A percentile compares a stretch with the other conserved stretches of the same genome.
These are phyloP conservation scores for Vaccinium corymbosum DNA, from an alignment of 148 eudicot genomes.

Conservation along the genomic window DNA sequence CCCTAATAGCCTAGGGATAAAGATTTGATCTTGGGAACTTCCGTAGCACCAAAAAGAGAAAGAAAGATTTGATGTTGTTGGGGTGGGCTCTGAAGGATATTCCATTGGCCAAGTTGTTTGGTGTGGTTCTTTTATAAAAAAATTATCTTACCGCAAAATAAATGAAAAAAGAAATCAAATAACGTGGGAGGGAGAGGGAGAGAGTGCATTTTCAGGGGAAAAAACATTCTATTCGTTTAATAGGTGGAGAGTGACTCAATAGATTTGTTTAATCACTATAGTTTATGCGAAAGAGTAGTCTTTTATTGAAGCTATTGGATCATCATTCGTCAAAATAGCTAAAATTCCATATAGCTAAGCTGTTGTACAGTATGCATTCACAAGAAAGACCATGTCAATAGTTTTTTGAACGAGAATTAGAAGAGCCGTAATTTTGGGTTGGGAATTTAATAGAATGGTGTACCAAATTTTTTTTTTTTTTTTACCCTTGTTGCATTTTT, in stretches of 20 bases:
- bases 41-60: too few relatives aligned
- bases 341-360: neutral
- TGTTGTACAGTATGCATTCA: neutral
- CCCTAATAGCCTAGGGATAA: too few relatives aligned
- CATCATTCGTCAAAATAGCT: neutral
- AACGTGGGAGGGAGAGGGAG: too few relatives aligned
- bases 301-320: neutral
- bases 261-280: neutral
- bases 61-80: too few relatives aligned
- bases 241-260: neutral
- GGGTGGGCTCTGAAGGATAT: too few relatives aligned
- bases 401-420: neutral
- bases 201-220: too few relatives aligned
- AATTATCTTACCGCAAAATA: too few relatives aligned
- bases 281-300: neutral
- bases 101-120: too few relatives aligned
- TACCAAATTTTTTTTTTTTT: neutral
- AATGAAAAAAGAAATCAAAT: too few relatives aligned
- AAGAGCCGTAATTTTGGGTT: neutral
- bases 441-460: neutral
- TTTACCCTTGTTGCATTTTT: neutral
- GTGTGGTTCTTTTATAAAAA: too few relatives aligned
- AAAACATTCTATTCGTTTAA: neutral
- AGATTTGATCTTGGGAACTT: too few relatives aligned
- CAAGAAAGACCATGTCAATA: neutral